These are phyloP conservation scores for Russula lepida DNA, from an alignment of 768 basidiomycete genomes.

Conservation along the genomic window DNA sequence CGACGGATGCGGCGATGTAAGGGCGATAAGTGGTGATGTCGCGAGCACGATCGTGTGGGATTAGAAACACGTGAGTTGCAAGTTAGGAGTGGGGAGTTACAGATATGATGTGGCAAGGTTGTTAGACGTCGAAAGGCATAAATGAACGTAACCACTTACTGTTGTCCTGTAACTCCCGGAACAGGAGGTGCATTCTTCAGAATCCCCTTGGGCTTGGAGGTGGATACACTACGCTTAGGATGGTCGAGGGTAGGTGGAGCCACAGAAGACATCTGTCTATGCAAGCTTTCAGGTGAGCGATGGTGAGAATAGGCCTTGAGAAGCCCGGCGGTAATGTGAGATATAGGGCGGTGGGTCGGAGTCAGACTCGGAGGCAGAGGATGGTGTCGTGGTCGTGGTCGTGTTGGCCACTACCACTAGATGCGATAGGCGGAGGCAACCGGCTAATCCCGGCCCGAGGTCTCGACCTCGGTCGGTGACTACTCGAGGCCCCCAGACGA, in stretches of 20 bases:
- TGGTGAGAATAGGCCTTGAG: not conserved
- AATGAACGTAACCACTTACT: constrained; percentile 35
- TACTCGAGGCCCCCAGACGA: too few species aligned
- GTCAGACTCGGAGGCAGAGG: too few species aligned
- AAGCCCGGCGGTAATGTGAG: not conserved
- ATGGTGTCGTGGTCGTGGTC: not conserved
- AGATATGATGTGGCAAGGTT: constrained; percentile 9
- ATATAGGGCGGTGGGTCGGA: not conserved
- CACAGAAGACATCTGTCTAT: constrained; percentile 25
- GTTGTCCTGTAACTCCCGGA: constrained; percentile 33
- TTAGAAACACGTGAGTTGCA: constrained; percentile 12
- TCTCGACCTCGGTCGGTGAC: too few species aligned
- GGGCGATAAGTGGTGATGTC: not conserved
- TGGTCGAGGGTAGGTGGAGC: constrained; percentile 39
- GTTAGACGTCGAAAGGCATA: not conserved
- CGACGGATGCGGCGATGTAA: not conserved
- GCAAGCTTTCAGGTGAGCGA: not conserved
- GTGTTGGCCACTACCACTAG: too few species aligned
- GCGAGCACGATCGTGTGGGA: constrained; percentile 11
- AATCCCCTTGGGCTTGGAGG: constrained; percentile 73
- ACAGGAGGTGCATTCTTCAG: constrained; percentile 68
- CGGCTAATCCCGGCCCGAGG: too few species aligned
- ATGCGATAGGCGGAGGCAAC: too few species aligned
- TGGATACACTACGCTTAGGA: constrained; percentile 53
- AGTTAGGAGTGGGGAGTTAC: not conserved